These are phyloP conservation scores for Paramecium bursaria DNA, from an alignment of 73 alveolate genomes.

Conservation along the genomic window DNA sequence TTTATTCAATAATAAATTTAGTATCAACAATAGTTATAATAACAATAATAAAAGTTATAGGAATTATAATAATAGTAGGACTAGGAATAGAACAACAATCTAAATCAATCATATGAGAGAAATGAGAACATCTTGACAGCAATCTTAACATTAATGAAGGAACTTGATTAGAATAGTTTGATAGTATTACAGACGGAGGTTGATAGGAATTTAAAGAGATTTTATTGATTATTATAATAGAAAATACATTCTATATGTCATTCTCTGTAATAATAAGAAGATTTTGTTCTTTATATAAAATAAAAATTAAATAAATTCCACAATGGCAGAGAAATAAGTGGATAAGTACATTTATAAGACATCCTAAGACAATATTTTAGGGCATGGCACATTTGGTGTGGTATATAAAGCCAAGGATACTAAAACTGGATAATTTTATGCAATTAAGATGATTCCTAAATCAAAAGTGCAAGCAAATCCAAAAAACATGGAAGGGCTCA, in stretches of 20 bases:
- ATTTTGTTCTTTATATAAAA: too few species aligned
- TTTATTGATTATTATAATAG: too few species aligned
- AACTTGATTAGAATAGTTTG: conserved; percentile 1
- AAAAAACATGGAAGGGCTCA: conserved; percentile 31
- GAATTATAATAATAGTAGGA: conserved; percentile 3
- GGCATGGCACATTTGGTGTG: conserved; percentile 73
- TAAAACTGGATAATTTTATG: conserved; percentile 65
- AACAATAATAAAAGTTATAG: background rate
- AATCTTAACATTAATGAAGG: conserved; percentile 9
- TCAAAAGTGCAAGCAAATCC: background rate
- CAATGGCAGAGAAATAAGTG: conserved; percentile 44
- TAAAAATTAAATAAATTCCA: too few species aligned
- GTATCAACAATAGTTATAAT: conserved; percentile 11
- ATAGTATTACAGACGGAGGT: conserved; percentile 19
- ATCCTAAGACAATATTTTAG: conserved; percentile 60
- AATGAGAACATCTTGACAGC: conserved; percentile 14
- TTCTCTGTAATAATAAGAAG: too few species aligned
- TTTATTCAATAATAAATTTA: background rate
- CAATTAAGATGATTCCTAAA: conserved; percentile 69
- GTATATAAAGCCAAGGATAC: conserved; percentile 66
- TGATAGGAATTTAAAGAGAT: too few species aligned
- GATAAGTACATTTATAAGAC: conserved; percentile 61
- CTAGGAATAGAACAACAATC: background rate
- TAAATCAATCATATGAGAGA: background rate
- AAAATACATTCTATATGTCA: too few species aligned